Conservation (phyloP, 2,329 filamentous ascomycete genomes). For the Plectosphaerella cucumerina region DNA sequence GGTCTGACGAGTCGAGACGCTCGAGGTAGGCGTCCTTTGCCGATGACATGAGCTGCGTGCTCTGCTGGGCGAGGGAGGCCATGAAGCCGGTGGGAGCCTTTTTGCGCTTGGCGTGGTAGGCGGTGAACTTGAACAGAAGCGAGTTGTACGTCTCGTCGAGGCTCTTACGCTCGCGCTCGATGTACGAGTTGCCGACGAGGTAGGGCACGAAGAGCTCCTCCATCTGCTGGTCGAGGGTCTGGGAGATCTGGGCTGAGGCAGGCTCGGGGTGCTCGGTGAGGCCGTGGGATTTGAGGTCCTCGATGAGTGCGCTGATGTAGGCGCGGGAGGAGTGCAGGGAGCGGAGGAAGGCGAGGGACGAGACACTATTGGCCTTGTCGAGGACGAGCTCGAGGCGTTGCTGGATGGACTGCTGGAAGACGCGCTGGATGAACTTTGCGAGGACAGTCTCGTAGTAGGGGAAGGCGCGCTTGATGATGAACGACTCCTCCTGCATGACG, state of each 20-base stretch:
- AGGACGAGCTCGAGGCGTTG: constrained; percentile 93
- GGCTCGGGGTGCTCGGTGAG: constrained; percentile 93
- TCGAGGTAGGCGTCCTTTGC: constrained; percentile 91
- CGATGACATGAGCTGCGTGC: constrained; percentile 80
- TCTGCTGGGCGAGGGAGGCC: constrained; percentile 83
- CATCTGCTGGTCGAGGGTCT: constrained; percentile 68
- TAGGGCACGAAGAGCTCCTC: constrained; percentile 75
- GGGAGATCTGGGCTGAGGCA: constrained; percentile 78
- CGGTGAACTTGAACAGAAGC: constrained; percentile 90
- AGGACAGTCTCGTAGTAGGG: constrained; percentile 94
- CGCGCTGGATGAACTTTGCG: constrained; percentile 86
- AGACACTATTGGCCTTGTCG: constrained; percentile 89
- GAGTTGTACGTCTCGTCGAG: constrained; percentile 85
- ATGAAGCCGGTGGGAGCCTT: constrained; percentile 91
- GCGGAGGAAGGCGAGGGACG: constrained; percentile 84
- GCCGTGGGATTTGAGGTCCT: constrained; percentile 91
- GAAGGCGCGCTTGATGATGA: constrained; percentile 94
- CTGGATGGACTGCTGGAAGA: constrained; percentile 98
- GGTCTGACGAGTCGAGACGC: constrained; percentile 80
- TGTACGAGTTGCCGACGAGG: constrained; percentile 64
- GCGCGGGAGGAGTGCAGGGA: constrained; percentile 86
- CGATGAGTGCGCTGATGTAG: constrained; percentile 82
- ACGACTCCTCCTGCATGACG: constrained; percentile 94
- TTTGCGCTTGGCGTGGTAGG: constrained; percentile 86
- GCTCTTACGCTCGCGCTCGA: constrained; percentile 64